Evolutionary conservation across 306 rosid genomes (phyloP).

Genomic region (Adenanthera pavonina): DNA sequence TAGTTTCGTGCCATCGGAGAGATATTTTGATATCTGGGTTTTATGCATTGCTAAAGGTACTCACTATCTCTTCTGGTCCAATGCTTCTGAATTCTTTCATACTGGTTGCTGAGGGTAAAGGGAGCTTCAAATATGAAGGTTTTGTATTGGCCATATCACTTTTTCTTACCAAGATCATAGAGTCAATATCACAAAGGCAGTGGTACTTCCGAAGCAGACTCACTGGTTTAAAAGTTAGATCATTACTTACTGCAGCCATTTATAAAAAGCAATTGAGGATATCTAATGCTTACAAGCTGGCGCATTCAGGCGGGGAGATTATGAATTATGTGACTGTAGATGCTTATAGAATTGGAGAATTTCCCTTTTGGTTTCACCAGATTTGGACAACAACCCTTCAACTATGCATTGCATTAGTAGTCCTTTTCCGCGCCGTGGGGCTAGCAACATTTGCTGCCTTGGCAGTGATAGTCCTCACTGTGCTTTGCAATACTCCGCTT

Average conservation of each 20-base stretch:
- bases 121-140: conserved; percentile 77
- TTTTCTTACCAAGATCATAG: conserved; percentile 61
- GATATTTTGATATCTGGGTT: conserved; percentile 77
- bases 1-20: conserved; percentile 65
- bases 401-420: conserved; percentile 64
- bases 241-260: conserved; percentile 75
- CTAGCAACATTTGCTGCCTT: conserved; percentile 80
- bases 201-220: conserved; percentile 82
- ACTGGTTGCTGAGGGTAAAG: conserved; percentile 80
- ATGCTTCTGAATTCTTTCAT: conserved; percentile 79
- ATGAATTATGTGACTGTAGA: conserved; percentile 88
- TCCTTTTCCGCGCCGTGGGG: conserved; percentile 77
- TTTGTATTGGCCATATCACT: conserved; percentile 61
- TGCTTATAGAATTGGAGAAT: conserved; percentile 90
- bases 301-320: conserved; percentile 80
- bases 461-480: conserved; percentile 68
- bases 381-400: conserved; percentile 89
- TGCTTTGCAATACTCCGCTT: conserved; percentile 76
- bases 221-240: conserved; percentile 68
- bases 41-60: conserved; percentile 71
- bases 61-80: conserved; percentile 76
- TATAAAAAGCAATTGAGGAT: conserved; percentile 72
- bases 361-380: conserved; percentile 86
- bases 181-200: conserved; percentile 84
- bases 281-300: conserved; percentile 65